A percentile compares a stretch with the other conserved stretches of the same genome.
These are phyloP conservation scores for Nitzschia sp. DNA, from an alignment of 108 stramenopile species.

Conservation along the genomic window DNA sequence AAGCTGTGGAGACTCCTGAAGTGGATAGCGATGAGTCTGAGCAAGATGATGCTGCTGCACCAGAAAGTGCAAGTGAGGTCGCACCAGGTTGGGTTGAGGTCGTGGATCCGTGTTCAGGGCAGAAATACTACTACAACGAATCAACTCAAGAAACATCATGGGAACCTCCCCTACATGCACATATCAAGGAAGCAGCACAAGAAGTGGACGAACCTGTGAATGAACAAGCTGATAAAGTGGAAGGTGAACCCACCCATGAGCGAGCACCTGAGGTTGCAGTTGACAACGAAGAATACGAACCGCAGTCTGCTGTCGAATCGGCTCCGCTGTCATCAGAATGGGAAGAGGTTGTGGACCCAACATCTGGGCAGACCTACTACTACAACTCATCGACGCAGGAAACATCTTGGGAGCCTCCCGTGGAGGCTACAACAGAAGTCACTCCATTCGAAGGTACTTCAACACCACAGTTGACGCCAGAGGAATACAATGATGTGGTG, in stretches of 20 bases:
- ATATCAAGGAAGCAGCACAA: background rate
- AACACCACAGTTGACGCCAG: background rate
- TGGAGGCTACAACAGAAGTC: background rate
- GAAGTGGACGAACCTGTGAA: constrained; percentile 3
- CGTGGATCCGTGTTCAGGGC: constrained; percentile 41
- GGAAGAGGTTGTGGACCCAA: constrained; percentile 51
- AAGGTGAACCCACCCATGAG: background rate
- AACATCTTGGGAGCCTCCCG: constrained; percentile 37
- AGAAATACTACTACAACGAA: constrained; percentile 61
- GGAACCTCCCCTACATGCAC: constrained; percentile 37
- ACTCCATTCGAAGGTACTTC: background rate
- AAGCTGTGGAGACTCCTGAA: background rate
- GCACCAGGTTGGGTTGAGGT: constrained; percentile 55
- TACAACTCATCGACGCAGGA: constrained; percentile 37
- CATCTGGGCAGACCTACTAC: constrained; percentile 52
- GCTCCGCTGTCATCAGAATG: constrained; percentile 26
- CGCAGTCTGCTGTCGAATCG: too few species aligned
- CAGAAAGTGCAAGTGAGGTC: constrained; percentile 11
- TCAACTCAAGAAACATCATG: constrained; percentile 61
- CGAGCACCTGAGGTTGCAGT: constrained; percentile 3
- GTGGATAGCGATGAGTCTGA: constrained; percentile 5
- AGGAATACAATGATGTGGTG: background rate
- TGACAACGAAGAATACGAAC: background rate
- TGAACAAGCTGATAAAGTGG: background rate
- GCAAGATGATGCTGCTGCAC: background rate